phyloP scores from a whole-genome alignment of 768 basidiomycete genomes.

The Punctularia strigosozonata region DNA sequence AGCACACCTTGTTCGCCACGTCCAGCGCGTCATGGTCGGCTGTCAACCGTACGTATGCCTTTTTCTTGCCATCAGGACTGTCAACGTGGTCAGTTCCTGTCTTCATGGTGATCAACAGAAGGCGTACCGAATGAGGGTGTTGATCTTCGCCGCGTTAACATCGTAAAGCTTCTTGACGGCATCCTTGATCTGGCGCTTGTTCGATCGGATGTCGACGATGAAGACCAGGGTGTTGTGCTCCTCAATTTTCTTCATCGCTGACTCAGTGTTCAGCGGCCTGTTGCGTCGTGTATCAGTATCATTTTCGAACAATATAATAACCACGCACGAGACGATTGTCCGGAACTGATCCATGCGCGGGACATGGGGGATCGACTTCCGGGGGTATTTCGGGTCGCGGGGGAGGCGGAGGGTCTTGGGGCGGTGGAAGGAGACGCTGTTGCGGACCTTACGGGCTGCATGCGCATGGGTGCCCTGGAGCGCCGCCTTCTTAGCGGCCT shows the following conservation, averaged over 20 bases:
- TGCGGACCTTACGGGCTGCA: conserved; percentile 69
- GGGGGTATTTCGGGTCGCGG: conserved; percentile 87
- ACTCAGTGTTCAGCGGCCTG: conserved; percentile 88
- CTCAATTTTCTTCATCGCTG: conserved; percentile 99
- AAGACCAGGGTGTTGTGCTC: conserved; percentile 99
- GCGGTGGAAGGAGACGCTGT: conserved; percentile 86
- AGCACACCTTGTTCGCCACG: conserved; percentile 87
- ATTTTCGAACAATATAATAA: background rate
- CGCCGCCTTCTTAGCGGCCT: conserved; percentile 93
- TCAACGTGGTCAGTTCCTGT: background rate
- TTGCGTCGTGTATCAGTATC: background rate
- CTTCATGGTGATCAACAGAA: conserved; percentile 1
- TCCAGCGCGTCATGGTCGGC: conserved; percentile 95
- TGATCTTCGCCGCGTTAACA: conserved; percentile 90
- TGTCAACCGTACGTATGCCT: conserved; percentile 94
- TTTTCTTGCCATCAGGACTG: conserved; percentile 98
- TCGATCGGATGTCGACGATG: conserved; percentile 88
- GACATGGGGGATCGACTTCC: conserved; percentile 85
- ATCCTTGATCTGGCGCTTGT: conserved; percentile 99
- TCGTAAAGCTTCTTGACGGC: conserved; percentile 99
- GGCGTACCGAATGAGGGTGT: conserved; percentile 87
- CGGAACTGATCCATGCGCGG: conserved; percentile 96
- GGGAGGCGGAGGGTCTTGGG: conserved; percentile 85
- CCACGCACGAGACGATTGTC: conserved; percentile 77
- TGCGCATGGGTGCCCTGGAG: conserved; percentile 77